Base-by-base conservation (phyloP, 495 filamentous ascomycete genomes). In the Physcia stellaris region DNA sequence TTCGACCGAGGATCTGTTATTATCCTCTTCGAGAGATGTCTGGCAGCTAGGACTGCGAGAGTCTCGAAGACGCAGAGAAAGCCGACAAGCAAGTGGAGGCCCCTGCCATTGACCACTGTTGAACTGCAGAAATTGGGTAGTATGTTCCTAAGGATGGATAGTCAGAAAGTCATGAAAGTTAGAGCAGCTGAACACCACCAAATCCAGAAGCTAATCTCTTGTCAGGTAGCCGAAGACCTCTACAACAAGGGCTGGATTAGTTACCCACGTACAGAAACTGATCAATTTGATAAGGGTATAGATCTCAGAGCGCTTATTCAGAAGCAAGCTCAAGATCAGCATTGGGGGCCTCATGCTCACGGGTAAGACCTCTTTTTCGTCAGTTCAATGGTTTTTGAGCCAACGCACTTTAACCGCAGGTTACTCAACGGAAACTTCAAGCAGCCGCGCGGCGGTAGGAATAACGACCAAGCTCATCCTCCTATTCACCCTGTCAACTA, bases 81-180 rank as follows among this genome's bases (percentile, higher is more conserved):
- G 56, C 85, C 86, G 1, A 93, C 87, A 13, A 87, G 79, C 47
- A 94, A 92, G 61, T 94, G 80, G 86, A 82, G 84, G 49, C 90
- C 90, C 2, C 54, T 98, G 23, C 90, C 90, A 1, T 64, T 98
- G 48, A 98, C 90, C 0, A 98, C 90, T 0, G 84, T 98, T n/a
- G 92, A 98, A 49, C 61, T 98, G n/a, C 90, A 96, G 53, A 96
- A 94, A 66, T 85, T 86, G 67, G 90, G 92, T 15, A 90, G 77
- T 45, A 66, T 71, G 35, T 92, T 86, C 50, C 67, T 96, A 10
- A 70, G 76, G 15, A 77, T 98, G 71, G 83, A 81, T 42, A 83
- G 84, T 60, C 77, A 92, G 41, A 62, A 73, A 28, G 83, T 92
- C 28, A 94, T 98, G 86, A 79, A 75, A 46, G 71, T 73, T 50